Evolutionary conservation across 2,329 filamentous ascomycete species (phyloP).

Genomic region (Penicillium sp.): DNA sequence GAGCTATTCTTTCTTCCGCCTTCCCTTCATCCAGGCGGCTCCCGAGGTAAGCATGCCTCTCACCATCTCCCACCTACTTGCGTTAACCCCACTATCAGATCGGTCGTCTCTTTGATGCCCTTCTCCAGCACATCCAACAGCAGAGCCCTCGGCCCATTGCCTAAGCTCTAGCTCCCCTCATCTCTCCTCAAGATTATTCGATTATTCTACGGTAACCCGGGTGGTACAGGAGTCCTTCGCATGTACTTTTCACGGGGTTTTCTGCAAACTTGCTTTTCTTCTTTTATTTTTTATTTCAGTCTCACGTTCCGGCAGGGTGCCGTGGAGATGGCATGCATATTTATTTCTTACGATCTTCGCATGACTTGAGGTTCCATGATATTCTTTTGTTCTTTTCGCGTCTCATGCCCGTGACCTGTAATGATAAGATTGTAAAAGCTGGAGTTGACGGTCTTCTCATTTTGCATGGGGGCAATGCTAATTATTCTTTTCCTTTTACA

Average conservation of each 20-base stretch:
- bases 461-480: constrained; percentile 22
- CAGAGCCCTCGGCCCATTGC: constrained; percentile 48
- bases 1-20: constrained; percentile 86
- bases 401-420: constrained; percentile 32
- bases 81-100: constrained; percentile 33
- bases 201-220: constrained; percentile 10
- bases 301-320: constrained; percentile 27
- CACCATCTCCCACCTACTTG: background rate
- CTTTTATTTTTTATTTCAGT: constrained; percentile 22
- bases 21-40: constrained; percentile 86
- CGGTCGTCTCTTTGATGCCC: constrained; percentile 47
- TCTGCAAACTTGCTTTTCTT: constrained; percentile 16
- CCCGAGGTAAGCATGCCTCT: constrained; percentile 67
- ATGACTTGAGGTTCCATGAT: constrained; percentile 28
- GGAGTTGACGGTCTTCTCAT: constrained; percentile 21
- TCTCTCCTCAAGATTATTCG: constrained; percentile 8
- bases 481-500: constrained; percentile 17
- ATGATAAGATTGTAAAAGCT: constrained; percentile 42
- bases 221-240: constrained; percentile 12
- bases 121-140: constrained; percentile 49
- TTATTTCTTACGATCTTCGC: constrained; percentile 26
- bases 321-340: constrained; percentile 29
- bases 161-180: constrained; percentile 20
- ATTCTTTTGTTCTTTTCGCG: constrained; percentile 18
- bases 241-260: constrained; percentile 23